Conservation (phyloP, 306 rosid genomes). For the Prunus kanzakura region DNA sequence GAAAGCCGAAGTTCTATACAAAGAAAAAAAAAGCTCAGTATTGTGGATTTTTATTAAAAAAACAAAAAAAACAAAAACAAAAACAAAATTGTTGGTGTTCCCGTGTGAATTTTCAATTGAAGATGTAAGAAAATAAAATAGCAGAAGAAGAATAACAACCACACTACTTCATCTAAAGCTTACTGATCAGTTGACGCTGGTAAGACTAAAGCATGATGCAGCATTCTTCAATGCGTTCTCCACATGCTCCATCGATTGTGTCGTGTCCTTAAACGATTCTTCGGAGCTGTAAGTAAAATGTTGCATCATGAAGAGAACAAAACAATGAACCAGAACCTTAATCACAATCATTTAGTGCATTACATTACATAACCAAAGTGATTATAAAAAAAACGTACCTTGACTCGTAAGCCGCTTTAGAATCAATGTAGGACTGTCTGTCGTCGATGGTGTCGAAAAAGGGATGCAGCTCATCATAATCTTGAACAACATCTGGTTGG, state of each 20-base stretch:
- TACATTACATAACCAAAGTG: too few relatives aligned
- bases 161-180: conserved; percentile 3
- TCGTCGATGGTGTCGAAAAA: conserved; percentile 62
- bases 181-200: conserved; percentile 49
- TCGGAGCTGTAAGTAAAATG: conserved; percentile 52
- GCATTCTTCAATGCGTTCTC: conserved; percentile 71
- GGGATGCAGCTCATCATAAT: conserved; percentile 62
- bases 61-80: too few relatives aligned
- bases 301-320: not conserved
- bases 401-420: conserved; percentile 72
- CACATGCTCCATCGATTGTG: conserved; percentile 43
- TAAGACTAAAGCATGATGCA: conserved; percentile 76
- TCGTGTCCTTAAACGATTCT: conserved; percentile 59
- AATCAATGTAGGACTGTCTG: conserved; percentile 63
- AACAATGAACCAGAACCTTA: not conserved
- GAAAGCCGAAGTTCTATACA: not conserved
- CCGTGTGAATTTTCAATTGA: not conserved
- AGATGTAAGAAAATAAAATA: not conserved
- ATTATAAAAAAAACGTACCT: conserved; percentile 33
- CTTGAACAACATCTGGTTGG: conserved; percentile 47
- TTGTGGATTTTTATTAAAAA: conserved; percentile 11
- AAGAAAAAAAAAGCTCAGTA: not conserved
- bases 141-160: not conserved
- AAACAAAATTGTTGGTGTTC: conserved; percentile 16
- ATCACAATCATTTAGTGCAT: not conserved